Evolutionary conservation across 2,329 filamentous ascomycete genomes (phyloP).

Genomic region (Fusarium scirpi): DNA sequence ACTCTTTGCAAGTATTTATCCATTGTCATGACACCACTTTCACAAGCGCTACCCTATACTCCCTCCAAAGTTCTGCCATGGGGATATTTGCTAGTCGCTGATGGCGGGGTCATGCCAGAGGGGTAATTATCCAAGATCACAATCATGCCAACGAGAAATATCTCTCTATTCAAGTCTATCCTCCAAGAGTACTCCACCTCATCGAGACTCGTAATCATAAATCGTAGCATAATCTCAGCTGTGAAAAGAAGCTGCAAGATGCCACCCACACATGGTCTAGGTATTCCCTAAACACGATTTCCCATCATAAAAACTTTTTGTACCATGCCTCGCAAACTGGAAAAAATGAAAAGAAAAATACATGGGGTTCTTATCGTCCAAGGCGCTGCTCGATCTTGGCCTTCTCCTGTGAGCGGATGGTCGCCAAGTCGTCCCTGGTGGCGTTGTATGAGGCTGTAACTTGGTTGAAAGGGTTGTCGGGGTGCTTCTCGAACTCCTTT

Average conservation of each 20-base stretch:
- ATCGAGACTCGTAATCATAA: conserved; percentile 4
- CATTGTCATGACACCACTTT: conserved; percentile 15
- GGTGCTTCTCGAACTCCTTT: conserved; percentile 95
- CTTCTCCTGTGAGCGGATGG: conserved; percentile 74
- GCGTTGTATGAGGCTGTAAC: conserved; percentile 81
- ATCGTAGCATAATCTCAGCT: conserved; percentile 11
- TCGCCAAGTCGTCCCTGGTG: conserved; percentile 78
- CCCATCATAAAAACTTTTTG: conserved; percentile 26
- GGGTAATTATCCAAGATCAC: conserved; percentile 24
- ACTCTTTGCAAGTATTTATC: neutral
- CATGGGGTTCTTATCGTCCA: conserved; percentile 48
- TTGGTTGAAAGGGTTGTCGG: conserved; percentile 97
- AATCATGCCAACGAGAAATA: neutral
- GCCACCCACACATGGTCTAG: conserved; percentile 33
- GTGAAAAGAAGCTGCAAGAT: conserved; percentile 19
- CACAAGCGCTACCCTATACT: conserved; percentile 9
- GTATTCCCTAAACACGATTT: conserved; percentile 33
- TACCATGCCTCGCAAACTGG: neutral
- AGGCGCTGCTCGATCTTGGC: conserved; percentile 80
- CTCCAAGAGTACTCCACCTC: neutral
- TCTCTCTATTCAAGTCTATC: neutral
- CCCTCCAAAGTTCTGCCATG: neutral
- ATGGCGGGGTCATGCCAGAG: conserved; percentile 44
- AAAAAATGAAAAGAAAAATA: neutral
- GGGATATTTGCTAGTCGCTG: neutral